phyloP scores from a whole-genome alignment of 257 asterid genomes.

The Solanum paucissectum region DNA sequence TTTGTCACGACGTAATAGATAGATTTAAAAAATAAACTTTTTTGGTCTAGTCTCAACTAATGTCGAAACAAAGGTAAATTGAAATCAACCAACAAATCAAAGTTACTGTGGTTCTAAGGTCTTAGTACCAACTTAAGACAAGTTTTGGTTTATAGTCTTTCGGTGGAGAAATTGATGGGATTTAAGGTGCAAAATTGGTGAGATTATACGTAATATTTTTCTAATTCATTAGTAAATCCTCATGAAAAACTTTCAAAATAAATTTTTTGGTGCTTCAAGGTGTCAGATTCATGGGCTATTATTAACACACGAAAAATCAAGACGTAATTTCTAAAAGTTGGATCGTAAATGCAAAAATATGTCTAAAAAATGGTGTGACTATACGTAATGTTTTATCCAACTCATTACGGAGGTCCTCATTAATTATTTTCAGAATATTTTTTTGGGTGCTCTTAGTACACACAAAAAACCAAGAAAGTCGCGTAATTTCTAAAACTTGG shows the following conservation, averaged over 20 bases:
- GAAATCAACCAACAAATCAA: background rate
- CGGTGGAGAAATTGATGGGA: background rate
- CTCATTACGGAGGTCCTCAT: too few species aligned
- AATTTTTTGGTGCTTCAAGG: too few species aligned
- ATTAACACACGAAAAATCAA: too few species aligned
- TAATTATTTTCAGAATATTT: too few species aligned
- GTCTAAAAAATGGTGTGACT: too few species aligned
- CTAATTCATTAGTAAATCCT: background rate
- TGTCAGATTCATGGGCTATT: background rate
- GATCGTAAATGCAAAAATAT: too few species aligned
- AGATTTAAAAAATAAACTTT: background rate
- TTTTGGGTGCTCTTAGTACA: background rate
- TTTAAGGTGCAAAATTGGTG: background rate
- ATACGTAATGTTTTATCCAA: too few species aligned
- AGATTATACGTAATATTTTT: background rate
- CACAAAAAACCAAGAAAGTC: too few species aligned
- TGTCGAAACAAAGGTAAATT: background rate
- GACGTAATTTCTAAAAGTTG: too few species aligned
- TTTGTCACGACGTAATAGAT: background rate
- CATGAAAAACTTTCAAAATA: too few species aligned
- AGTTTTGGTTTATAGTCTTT: background rate
- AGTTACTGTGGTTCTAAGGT: background rate
- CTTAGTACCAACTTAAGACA: background rate
- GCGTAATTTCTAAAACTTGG: too few species aligned
- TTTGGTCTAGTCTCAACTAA: background rate